Conservation (phyloP, 2,329 filamentous ascomycete genomes). For the Stagonosporopsis tanaceti region DNA sequence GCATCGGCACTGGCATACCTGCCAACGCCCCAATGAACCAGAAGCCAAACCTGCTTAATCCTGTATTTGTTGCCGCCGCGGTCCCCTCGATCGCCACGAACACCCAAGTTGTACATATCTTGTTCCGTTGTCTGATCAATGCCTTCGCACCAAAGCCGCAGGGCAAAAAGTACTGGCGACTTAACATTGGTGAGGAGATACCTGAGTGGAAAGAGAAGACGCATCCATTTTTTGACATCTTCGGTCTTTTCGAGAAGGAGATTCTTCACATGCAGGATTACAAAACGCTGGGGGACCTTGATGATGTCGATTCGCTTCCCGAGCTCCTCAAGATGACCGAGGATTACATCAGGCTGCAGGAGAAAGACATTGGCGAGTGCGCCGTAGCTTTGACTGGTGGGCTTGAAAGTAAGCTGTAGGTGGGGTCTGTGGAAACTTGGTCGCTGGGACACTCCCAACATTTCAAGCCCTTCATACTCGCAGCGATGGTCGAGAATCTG, state of each 20-base stretch:
- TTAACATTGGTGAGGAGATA: conserved; percentile 11
- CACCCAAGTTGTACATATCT: conserved; percentile 6
- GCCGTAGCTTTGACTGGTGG: background rate
- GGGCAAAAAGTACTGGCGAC: background rate
- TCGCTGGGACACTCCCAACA: too few relatives aligned
- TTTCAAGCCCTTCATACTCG: background rate
- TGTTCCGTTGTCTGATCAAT: conserved; percentile 9
- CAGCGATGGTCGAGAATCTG: background rate
- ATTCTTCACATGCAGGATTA: background rate
- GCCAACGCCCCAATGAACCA: conserved; percentile 2
- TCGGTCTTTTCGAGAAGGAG: background rate
- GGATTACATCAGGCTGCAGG: background rate
- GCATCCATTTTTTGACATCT: background rate
- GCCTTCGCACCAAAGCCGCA: conserved; percentile 5
- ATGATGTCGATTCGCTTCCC: background rate
- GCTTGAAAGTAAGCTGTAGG: background rate
- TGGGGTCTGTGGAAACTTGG: background rate
- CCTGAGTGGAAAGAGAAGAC: background rate
- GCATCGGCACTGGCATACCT: conserved; percentile 14
- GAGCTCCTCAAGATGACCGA: background rate
- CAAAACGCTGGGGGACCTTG: conserved; percentile 2
- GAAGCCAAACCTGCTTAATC: background rate
- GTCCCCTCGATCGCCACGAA: background rate
- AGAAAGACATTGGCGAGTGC: background rate
- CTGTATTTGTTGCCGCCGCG: background rate